These are phyloP conservation scores for Dysphania ambrosioides DNA, from an alignment of 148 eudicot species.

Conservation along the genomic window DNA sequence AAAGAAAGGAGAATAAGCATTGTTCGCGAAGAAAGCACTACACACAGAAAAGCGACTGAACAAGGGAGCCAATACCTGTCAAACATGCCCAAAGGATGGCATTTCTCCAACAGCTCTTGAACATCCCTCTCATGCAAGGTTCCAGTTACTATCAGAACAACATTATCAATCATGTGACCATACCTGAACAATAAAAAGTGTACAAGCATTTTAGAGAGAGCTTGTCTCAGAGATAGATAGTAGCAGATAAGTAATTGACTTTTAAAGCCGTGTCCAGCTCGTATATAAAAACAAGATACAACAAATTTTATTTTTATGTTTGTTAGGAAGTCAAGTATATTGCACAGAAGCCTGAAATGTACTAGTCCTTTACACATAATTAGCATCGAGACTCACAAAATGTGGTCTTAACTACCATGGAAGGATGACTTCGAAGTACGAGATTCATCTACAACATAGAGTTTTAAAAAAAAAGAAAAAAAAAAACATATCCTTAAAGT, in stretches of 20 bases:
- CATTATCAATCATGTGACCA: conserved; percentile 99
- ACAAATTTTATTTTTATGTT: neutral
- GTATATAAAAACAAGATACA: neutral
- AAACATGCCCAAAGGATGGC: conserved; percentile 97
- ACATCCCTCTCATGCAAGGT: conserved; percentile 99
- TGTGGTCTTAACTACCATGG: neutral
- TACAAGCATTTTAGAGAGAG: neutral
- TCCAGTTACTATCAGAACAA: conserved; percentile 95
- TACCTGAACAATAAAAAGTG: conserved; percentile 40
- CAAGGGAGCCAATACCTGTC: conserved; percentile 55
- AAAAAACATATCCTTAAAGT: neutral
- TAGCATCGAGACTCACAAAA: neutral
- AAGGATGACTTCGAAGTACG: neutral
- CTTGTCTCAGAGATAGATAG: neutral
- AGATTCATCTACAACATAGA: neutral
- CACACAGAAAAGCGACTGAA: neutral
- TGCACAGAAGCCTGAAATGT: neutral
- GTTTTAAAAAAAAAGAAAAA: neutral
- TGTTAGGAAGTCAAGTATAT: neutral
- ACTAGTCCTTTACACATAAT: neutral
- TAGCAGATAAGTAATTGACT: neutral
- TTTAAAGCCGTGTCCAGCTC: neutral
- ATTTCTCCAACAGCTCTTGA: conserved; percentile 91
- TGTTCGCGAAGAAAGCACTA: conserved; percentile 10
- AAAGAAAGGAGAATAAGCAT: conserved; percentile 19